phyloP scores from a whole-genome alignment of 768 basidiomycete genomes.

The Suillus clintonianus region DNA sequence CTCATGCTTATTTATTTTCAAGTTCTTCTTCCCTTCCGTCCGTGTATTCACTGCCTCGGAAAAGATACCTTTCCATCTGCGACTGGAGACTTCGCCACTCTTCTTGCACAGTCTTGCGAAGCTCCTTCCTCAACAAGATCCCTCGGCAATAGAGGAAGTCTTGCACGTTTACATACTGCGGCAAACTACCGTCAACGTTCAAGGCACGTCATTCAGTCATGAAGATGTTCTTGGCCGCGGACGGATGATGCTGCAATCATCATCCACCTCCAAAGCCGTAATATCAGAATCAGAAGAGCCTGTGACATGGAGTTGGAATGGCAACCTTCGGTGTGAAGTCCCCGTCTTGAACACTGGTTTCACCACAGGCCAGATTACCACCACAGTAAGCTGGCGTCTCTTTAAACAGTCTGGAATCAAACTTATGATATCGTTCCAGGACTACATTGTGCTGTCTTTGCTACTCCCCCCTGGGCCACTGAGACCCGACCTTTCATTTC shows the following conservation, averaged over 20 bases:
- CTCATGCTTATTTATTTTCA: conserved; percentile 1
- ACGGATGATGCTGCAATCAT: conserved; percentile 43
- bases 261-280: conserved; percentile 26
- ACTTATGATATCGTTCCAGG: conserved; percentile 38
- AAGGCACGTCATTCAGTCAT: conserved; percentile 8
- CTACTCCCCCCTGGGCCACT: conserved; percentile 38
- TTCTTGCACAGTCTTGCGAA: conserved; percentile 26
- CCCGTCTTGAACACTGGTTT: conserved; percentile 51
- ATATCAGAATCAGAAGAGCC: conserved; percentile 23
- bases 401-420: neutral
- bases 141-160: conserved; percentile 15
- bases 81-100: conserved; percentile 51
- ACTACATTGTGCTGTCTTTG: conserved; percentile 57
- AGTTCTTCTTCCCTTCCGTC: conserved; percentile 66
- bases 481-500: conserved; percentile 35
- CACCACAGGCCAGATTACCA: conserved; percentile 44
- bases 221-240: conserved; percentile 50
- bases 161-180: conserved; percentile 60
- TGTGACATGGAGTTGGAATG: conserved; percentile 61
- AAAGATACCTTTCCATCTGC: conserved; percentile 66
- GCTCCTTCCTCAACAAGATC: conserved; percentile 10
- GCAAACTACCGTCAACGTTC: conserved; percentile 45
- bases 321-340: conserved; percentile 45
- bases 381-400: conserved; percentile 44
- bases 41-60: conserved; percentile 59